phyloP scores from a whole-genome alignment of 441 rosid genomes.

The Corymbia citriodora region DNA sequence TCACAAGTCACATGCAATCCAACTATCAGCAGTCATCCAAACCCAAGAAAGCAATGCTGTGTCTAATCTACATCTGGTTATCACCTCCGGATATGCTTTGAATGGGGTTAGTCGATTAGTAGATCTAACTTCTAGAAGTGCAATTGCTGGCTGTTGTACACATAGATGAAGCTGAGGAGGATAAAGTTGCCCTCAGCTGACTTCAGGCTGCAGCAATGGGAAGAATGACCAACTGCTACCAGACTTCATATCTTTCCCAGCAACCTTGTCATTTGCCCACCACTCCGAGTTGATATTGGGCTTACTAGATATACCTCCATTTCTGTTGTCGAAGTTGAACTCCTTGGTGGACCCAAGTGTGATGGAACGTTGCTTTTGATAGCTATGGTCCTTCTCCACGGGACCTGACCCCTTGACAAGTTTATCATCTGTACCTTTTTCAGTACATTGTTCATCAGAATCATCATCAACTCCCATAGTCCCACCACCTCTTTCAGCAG shows the following conservation, averaged over 20 bases:
- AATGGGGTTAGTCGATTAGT: background rate
- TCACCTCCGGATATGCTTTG: background rate
- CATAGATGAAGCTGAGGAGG: background rate
- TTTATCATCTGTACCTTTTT: conserved; percentile 13
- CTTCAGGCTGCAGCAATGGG: conserved; percentile 80
- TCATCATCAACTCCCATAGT: conserved; percentile 1
- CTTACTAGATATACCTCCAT: conserved; percentile 48
- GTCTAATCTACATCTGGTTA: background rate
- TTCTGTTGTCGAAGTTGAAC: conserved; percentile 78
- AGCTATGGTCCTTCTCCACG: conserved; percentile 41
- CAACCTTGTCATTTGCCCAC: conserved; percentile 81
- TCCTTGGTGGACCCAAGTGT: conserved; percentile 88
- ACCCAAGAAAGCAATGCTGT: conserved; percentile 1
- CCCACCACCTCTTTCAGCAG: conserved; percentile 24
- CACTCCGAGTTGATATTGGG: conserved; percentile 43
- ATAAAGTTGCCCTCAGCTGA: conserved; percentile 34
- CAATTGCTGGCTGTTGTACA: background rate
- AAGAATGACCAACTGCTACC: conserved; percentile 81
- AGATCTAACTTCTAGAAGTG: background rate
- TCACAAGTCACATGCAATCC: background rate
- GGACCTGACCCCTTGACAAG: conserved; percentile 36
- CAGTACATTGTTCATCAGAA: conserved; percentile 10
- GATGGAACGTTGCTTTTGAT: conserved; percentile 55
- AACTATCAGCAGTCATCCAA: background rate
- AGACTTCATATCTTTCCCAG: conserved; percentile 51